Percentiles rank a stretch among this genome's conserved stretches.
Conservation (phyloP, 192 early-diverging fungal genomes). For the Backusella tuberculispora region DNA sequence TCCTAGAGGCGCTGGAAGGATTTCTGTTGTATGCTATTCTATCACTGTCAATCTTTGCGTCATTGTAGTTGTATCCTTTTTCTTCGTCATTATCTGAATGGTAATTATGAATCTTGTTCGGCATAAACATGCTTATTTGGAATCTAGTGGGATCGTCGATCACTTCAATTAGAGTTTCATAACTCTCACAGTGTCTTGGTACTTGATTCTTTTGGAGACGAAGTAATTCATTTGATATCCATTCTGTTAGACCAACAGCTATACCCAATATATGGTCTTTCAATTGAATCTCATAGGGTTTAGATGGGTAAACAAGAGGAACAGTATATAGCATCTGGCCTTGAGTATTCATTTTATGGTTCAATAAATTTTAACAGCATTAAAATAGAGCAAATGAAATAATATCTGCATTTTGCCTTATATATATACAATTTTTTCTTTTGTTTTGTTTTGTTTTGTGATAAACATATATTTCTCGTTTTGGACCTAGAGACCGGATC, state of each 20-base stretch:
- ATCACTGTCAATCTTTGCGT: background rate
- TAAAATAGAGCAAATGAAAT: background rate
- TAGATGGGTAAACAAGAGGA: background rate
- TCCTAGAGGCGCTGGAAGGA: background rate
- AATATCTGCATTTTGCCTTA: background rate
- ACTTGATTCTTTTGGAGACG: background rate
- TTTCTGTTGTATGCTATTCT: background rate
- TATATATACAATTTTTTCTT: background rate
- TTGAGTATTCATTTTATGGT: conserved; percentile 4
- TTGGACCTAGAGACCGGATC: too few species aligned
- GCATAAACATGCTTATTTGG: background rate
- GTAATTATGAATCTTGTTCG: background rate
- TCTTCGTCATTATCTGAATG: background rate
- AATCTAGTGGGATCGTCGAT: background rate
- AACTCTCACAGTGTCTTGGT: background rate
- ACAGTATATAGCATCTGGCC: background rate
- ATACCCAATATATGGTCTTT: background rate
- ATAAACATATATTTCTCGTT: too few species aligned
- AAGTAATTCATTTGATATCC: background rate
- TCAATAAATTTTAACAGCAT: background rate
- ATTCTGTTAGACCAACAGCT: conserved; percentile 4
- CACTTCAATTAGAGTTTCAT: background rate
- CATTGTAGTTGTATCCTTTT: background rate
- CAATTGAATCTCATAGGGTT: background rate
- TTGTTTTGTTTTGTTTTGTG: too few species aligned